Evolutionary conservation across 129 eudicot species (phyloP).

Genomic region (Centrapalus pauciflorus): DNA sequence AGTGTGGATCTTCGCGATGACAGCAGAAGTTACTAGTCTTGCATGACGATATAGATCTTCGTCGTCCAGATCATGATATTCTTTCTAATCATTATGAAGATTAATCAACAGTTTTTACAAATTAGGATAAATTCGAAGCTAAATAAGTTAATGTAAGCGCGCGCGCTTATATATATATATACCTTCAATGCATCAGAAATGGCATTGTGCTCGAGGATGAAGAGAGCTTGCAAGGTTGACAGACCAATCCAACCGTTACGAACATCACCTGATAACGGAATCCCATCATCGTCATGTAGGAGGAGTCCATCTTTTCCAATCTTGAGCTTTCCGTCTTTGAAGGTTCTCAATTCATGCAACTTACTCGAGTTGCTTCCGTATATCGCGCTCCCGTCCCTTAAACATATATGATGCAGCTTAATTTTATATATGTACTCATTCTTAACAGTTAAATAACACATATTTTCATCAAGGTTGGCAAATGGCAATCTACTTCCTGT

Average conservation of each 20-base stretch:
- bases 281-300: constrained; percentile 34
- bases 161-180: not conserved
- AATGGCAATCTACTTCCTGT: no score
- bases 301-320: constrained; percentile 54
- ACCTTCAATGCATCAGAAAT: constrained; percentile 56
- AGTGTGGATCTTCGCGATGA: constrained; percentile 68
- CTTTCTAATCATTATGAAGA: constrained; percentile 26
- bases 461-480: no score
- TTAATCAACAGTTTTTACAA: not conserved
- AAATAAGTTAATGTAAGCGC: not conserved
- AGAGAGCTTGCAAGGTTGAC: constrained; percentile 53
- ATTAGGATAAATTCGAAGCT: not conserved
- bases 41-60: constrained; percentile 56
- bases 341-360: constrained; percentile 41
- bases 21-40: constrained; percentile 58
- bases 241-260: constrained; percentile 62
- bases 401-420: not conserved
- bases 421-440: no score
- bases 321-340: constrained; percentile 58
- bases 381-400: constrained; percentile 57
- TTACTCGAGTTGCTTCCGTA: constrained; percentile 40
- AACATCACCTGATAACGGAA: constrained; percentile 45
- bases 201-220: constrained; percentile 52
- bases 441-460: no score
- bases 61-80: constrained; percentile 39